phyloP scores from a whole-genome alignment of 208 protist genomes.

The Porcisia deanei region DNA sequence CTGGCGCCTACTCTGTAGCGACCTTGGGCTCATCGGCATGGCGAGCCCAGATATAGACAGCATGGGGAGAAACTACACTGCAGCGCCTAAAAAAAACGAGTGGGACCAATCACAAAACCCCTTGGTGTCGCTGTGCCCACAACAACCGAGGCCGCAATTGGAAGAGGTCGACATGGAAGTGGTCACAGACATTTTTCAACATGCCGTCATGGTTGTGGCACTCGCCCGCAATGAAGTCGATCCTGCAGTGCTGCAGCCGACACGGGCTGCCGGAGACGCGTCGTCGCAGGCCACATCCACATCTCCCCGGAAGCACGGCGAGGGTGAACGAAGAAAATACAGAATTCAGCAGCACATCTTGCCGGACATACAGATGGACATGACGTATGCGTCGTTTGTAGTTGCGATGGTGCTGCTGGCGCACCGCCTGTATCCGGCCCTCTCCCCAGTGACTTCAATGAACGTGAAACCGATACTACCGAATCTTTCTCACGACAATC shows the following conservation, averaged over 20 bases:
- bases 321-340: background rate
- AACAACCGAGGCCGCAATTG: conserved; percentile 10
- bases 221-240: conserved; percentile 15
- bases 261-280: conserved; percentile 7
- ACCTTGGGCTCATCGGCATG: conserved; percentile 55
- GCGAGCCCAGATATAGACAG: conserved; percentile 4
- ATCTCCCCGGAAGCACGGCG: background rate
- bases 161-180: conserved; percentile 47
- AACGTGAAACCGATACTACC: no score
- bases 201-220: conserved; percentile 32
- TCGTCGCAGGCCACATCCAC: background rate
- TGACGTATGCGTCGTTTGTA: conserved; percentile 76
- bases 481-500: background rate
- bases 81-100: background rate
- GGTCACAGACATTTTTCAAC: conserved; percentile 59
- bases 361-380: conserved; percentile 44
- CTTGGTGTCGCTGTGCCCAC: background rate
- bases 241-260: conserved; percentile 14
- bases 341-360: conserved; percentile 8
- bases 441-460: background rate
- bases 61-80: background rate
- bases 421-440: conserved; percentile 50
- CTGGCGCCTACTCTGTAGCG: conserved; percentile 79
- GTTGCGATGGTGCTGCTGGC: conserved; percentile 64
- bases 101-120: background rate